Base-by-base conservation (phyloP, 495 filamentous ascomycete genomes). In the Penicillium herquei region DNA sequence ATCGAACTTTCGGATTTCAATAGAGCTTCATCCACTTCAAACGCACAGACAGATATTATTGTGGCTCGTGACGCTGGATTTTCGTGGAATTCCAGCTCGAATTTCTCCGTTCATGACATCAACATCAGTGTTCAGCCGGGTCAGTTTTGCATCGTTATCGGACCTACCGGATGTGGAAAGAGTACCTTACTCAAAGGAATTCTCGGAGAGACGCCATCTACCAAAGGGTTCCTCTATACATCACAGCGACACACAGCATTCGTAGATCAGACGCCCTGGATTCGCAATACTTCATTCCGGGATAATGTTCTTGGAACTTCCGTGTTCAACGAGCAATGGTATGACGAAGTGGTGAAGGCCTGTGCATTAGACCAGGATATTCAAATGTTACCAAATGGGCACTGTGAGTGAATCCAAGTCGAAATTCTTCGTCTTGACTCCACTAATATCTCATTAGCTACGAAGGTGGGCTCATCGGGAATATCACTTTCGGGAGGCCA, bases 131-230 rank as follows among this genome's bases (percentile, higher is more conserved):
- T 56, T 21, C 21, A 30, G 16, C 18, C 21, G 26, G 47, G 46
- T 0, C 44, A 44, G 12, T 51, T 61, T 18, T 56, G 42, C 2
- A 50, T 64, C 6, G 49, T 63, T 0, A 39, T 66, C 14, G 58
- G 61, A 3, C 56, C 78, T 0, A 70, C 81, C 11, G 81, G 68
- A 0, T 76, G 68, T 12, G 81, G 81, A 0, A 85, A 84, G 49
- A 76, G 70, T 7, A 79, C 80, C 0, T 54, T 84, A 0, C 59
- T 78, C 52, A 77, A 78, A 45, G 74, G 71, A 8, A 58, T 84
- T 0, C 61, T 84, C 1, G 80, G 80, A 9, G 81, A 84, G 59
- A 64, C 79, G 13, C 68, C 74, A 2, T 35, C 51, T 3, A 49
- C 43, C 17, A 21, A 51, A 44, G 61, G 62, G 3, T 47, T 51